A percentile compares a stretch with the other conserved stretches of the same genome.
phyloP scores from a whole-genome alignment of 2,329 filamentous ascomycete genomes.

The Aspergillus tamarii region DNA sequence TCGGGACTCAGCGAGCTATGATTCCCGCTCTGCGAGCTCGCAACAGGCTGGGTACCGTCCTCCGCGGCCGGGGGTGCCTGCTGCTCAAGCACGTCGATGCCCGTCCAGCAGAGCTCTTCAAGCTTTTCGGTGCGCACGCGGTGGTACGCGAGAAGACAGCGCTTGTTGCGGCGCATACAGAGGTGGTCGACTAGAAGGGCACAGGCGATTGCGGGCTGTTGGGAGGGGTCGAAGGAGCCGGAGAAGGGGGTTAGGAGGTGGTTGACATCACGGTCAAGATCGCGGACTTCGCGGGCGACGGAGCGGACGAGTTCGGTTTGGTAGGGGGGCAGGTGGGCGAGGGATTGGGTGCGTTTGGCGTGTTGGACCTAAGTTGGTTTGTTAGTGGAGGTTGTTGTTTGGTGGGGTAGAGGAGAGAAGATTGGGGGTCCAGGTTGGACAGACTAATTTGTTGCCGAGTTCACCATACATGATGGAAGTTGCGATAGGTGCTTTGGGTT shows the following conservation, averaged over 20 bases:
- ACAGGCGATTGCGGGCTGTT: slow-evolving; percentile 82
- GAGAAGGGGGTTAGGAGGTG: slow-evolving; percentile 80
- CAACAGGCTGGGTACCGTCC: slow-evolving; percentile 35
- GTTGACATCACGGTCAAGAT: slow-evolving; percentile 83
- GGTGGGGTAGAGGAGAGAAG: background rate
- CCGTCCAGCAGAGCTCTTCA: slow-evolving; percentile 91
- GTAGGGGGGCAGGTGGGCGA: slow-evolving; percentile 85
- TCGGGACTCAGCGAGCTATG: slow-evolving; percentile 86
- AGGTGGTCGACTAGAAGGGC: slow-evolving; percentile 91
- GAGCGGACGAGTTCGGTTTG: slow-evolving; percentile 87
- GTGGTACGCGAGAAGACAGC: slow-evolving; percentile 93
- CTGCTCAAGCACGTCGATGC: slow-evolving; percentile 76
- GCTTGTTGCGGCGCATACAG: slow-evolving; percentile 93
- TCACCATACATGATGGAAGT: slow-evolving; percentile 76
- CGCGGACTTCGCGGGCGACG: slow-evolving; percentile 87
- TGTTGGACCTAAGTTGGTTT: slow-evolving; percentile 71
- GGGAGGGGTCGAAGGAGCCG: slow-evolving; percentile 80
- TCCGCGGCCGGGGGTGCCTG: slow-evolving; percentile 58
- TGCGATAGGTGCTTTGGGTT: no score
- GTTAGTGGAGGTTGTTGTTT: background rate
- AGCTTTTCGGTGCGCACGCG: slow-evolving; percentile 86
- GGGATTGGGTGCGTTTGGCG: slow-evolving; percentile 89
- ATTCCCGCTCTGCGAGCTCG: slow-evolving; percentile 49
- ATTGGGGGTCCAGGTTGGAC: slow-evolving; percentile 18
- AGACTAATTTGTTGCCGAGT: slow-evolving; percentile 80